Evolutionary conservation across 257 asterid genomes (phyloP).

Genomic region (Cordia subcordata): DNA sequence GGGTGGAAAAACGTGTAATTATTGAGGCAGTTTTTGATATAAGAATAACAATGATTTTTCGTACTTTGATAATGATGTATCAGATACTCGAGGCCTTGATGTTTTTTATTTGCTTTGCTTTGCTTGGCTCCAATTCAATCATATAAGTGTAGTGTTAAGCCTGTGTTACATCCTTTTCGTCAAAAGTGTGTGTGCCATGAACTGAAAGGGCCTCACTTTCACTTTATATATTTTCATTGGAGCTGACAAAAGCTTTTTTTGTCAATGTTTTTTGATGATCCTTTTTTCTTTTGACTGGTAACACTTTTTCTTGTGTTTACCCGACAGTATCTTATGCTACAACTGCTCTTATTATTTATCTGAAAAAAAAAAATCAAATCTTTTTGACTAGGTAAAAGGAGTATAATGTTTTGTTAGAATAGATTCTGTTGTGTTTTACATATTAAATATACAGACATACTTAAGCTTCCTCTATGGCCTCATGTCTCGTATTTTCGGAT

Average conservation of each 20-base stretch:
- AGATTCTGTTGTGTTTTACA: too few species aligned
- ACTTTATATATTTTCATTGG: conserved; percentile 49
- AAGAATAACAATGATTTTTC: neutral
- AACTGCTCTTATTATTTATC: neutral
- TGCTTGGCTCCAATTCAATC: conserved; percentile 26
- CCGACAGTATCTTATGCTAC: conserved; percentile 16
- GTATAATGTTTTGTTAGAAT: too few species aligned
- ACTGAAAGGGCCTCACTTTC: conserved; percentile 37
- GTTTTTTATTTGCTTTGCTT: too few species aligned
- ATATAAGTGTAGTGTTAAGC: conserved; percentile 25
- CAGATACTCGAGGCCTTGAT: conserved; percentile 15
- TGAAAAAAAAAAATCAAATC: neutral
- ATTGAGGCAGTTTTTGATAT: neutral
- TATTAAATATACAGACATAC: too few species aligned
- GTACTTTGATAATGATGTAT: conserved; percentile 25
- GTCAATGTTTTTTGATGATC: conserved; percentile 28
- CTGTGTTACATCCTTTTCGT: conserved; percentile 54
- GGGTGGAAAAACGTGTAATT: neutral
- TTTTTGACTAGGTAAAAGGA: too few species aligned
- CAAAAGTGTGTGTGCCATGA: conserved; percentile 23
- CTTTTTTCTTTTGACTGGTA: conserved; percentile 37
- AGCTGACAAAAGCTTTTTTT: conserved; percentile 44
- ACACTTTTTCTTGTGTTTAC: conserved; percentile 27
- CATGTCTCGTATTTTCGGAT: too few species aligned
- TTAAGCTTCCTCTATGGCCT: too few species aligned